Base-by-base conservation (phyloP, 2,329 filamentous ascomycete genomes). In the Cordyceps tenuipes region DNA sequence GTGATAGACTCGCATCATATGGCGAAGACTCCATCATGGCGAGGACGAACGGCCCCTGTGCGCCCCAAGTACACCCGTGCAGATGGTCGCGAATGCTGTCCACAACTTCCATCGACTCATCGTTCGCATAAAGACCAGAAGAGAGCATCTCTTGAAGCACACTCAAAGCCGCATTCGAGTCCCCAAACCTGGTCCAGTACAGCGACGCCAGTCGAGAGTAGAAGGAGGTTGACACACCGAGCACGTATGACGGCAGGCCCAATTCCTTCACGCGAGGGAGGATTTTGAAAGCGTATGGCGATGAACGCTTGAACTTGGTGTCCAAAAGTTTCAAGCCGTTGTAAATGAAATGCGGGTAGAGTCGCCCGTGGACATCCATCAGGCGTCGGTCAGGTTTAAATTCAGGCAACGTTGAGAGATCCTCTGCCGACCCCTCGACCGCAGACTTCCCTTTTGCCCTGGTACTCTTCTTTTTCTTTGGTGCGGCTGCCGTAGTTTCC, bases 221-320 rank as follows among this genome's bases (percentile, higher is more conserved):
- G 47, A 92, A 82, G 0, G 80, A 75, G 0, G 87, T 88, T 19
- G 85, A 85, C 6, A 83, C 86, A 52, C 88, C 89, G 0, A 93
- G 79, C 7, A 90, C 84, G 67, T 87, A 90, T 0, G 87, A 87
- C 1, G 83, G 81, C 1, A 88, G 79, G 1, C 89, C 88, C 0
- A 90, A 77, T 49, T 80, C 77, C 68, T 88, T 89, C 66, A 91
- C 75, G 8, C 82, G 80, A 0, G 88, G 87, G 0, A 92, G 76
- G 29, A 91, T 72, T 49, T 79, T 77, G 49, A 88, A 78, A 0
- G 79, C 76, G 0, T 88, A 76, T 0, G 79, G 76, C 1, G 88
- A 91, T 0, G 82, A 74, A 12, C 76, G 78, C 10, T 68, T 63
- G 61, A 89, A 91, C 1, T 77, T 74, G 2, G 73, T 75, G 64